These are phyloP conservation scores for Chimonanthus salicifolius DNA, from an alignment of 164 flowering plant species.

Conservation along the genomic window DNA sequence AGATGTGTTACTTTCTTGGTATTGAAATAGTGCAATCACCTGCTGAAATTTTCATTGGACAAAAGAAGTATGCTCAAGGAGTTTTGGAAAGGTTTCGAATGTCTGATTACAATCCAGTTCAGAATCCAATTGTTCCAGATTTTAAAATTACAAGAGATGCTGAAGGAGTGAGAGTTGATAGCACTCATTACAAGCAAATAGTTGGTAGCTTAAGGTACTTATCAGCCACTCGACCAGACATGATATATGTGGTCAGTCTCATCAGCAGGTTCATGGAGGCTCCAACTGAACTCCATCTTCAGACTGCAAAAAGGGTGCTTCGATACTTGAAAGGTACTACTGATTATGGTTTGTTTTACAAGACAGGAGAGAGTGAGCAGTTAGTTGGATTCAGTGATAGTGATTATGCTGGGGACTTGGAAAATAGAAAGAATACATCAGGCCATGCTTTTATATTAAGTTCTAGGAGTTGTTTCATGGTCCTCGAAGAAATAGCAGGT, in stretches of 20 bases:
- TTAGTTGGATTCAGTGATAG: slow-evolving; percentile 2
- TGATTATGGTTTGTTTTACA: background rate
- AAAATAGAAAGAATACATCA: slow-evolving; percentile 8
- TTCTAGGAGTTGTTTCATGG: slow-evolving; percentile 7
- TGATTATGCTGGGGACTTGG: slow-evolving; percentile 5
- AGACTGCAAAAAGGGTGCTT: too few species aligned
- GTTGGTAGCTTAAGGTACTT: slow-evolving; percentile 17
- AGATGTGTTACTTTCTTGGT: slow-evolving; percentile 7
- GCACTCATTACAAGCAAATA: slow-evolving; percentile 6
- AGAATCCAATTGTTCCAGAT: slow-evolving; percentile 5
- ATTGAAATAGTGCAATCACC: slow-evolving; percentile 5
- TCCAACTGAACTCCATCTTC: background rate
- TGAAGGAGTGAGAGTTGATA: slow-evolving; percentile 10
- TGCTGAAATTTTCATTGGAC: slow-evolving; percentile 4
- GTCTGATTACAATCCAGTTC: slow-evolving; percentile 2
- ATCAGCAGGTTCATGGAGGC: background rate
- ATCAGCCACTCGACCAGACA: slow-evolving; percentile 1
- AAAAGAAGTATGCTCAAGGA: slow-evolving; percentile 10
- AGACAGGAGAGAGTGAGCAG: background rate
- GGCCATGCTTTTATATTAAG: slow-evolving; percentile 6
- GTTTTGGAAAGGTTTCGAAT: slow-evolving; percentile 8
- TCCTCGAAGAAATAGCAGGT: background rate
- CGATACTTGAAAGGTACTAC: too few species aligned
- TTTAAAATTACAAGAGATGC: slow-evolving; percentile 6
- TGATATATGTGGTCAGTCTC: too few species aligned